phyloP scores from a whole-genome alignment of 495 filamentous ascomycete species.

The Glarea lozoyensis region DNA sequence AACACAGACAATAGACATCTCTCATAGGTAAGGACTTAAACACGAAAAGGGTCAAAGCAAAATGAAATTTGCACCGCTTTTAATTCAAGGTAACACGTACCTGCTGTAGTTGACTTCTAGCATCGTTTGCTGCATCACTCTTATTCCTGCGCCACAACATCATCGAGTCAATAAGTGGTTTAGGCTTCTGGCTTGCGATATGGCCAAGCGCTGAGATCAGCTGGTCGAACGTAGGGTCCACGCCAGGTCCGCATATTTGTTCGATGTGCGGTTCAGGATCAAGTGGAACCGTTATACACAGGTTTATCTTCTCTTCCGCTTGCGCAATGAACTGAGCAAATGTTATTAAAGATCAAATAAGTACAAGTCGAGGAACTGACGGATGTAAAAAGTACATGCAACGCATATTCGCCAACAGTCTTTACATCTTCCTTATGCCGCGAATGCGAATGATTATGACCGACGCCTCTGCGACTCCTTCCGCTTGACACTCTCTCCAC shows the following conservation, averaged over 20 bases:
- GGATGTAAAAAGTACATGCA: slow-evolving; percentile 93
- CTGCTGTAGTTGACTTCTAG: slow-evolving; percentile 50
- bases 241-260: slow-evolving; percentile 78
- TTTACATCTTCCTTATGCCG: slow-evolving; percentile 68
- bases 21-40: too few relatives aligned
- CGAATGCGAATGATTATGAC: slow-evolving; percentile 76
- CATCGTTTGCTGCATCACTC: slow-evolving; percentile 71
- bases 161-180: slow-evolving; percentile 89
- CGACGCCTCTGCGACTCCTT: slow-evolving; percentile 57
- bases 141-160: slow-evolving; percentile 97
- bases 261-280: slow-evolving; percentile 77
- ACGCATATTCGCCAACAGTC: slow-evolving; percentile 90
- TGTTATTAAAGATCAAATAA: slow-evolving; percentile 16
- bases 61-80: neutral
- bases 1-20: too few relatives aligned
- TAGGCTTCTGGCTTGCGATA: slow-evolving; percentile 88
- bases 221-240: slow-evolving; percentile 88
- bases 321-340: slow-evolving; percentile 55
- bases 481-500: slow-evolving; percentile 57
- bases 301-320: slow-evolving; percentile 88
- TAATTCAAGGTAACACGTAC: slow-evolving; percentile 23
- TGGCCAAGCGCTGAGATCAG: slow-evolving; percentile 87
- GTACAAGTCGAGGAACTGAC: slow-evolving; percentile 33
- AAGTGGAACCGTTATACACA: slow-evolving; percentile 64
- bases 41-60: slow-evolving; percentile 2